Evolutionary conservation across 2,329 filamentous ascomycete genomes (phyloP).

Genomic region (Pyrenochaeta sp.): DNA sequence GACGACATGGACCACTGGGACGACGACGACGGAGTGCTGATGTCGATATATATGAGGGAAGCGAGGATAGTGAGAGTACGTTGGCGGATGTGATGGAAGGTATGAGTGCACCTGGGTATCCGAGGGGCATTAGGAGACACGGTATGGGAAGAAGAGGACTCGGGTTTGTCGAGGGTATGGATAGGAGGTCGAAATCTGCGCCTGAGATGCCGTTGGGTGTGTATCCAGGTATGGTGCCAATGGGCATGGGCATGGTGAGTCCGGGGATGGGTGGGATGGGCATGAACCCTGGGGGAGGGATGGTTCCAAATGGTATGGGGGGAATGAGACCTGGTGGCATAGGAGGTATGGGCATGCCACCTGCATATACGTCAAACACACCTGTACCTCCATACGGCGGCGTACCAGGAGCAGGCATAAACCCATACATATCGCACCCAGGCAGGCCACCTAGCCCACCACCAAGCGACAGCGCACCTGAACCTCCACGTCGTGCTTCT

Average conservation of each 20-base stretch:
- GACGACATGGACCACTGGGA: neutral
- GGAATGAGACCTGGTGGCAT: conserved; percentile 4
- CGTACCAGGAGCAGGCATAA: neutral
- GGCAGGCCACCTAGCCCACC: conserved; percentile 3
- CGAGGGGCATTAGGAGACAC: neutral
- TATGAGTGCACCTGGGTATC: neutral
- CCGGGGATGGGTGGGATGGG: conserved; percentile 4
- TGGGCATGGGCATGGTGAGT: conserved; percentile 5
- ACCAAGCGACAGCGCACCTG: neutral
- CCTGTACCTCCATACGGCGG: conserved; percentile 3
- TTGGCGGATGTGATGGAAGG: neutral
- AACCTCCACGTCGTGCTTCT: neutral
- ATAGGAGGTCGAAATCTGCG: conserved; percentile 6
- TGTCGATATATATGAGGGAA: conserved; percentile 4
- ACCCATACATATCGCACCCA: conserved; percentile 8
- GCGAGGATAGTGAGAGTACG: conserved; percentile 8
- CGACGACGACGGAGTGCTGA: neutral
- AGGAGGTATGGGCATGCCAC: conserved; percentile 8
- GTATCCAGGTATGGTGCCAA: conserved; percentile 2
- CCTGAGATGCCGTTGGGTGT: conserved; percentile 5
- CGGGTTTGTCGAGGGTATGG: neutral
- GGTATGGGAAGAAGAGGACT: neutral
- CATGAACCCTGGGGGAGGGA: conserved; percentile 1
- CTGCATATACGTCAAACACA: conserved; percentile 15
- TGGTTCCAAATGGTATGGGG: conserved; percentile 2